Evolutionary conservation across 768 basidiomycete genomes (phyloP), one percentile per base, ranked within the genome.

Genomic region (Leccinum disarticulatum): DNA sequence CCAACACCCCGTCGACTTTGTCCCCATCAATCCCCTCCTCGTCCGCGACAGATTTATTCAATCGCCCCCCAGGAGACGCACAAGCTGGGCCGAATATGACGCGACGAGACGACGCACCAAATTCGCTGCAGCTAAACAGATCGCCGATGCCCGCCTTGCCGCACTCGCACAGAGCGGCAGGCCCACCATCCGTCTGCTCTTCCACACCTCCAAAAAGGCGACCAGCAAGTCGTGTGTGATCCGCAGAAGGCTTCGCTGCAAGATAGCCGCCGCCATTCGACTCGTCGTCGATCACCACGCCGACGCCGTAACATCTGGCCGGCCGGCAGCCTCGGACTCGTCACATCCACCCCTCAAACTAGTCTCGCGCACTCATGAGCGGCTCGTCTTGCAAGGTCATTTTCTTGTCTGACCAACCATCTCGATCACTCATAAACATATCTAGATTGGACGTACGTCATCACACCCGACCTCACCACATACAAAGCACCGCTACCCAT

Each of bases 391-490:
- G 15, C 54, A 62, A 68, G 71, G 73, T 73, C 31, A 31, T 11
- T 54, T 2, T 22, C 8, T 53, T 17, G 22, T 46, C 46, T 46
- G 2, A n/a, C 8, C 28, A n/a, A 19, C 11, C 4, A 27, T 27
- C 35, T 28, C n/a, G 15, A 8, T 51, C 27, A 0, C 58, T 66
- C 9, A 62, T 47, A 11, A 3, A 0, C 4, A 15, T 6, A 31
- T 25, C 4, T 25, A 73, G 73, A 53, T 36, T 73, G 73, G 72
- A 67, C 70, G 38, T 73, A 72, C 53, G 58, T 73, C 19, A 61
- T 71, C 25, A 25, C 62, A 15, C 73, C 73, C 19, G 43, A 55
- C 31, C 60, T 72, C 30, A n/a, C 63, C 52, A 50, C 64, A 2
- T 74, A 71, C 52, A 73, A 41, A 50, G 64, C 56, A 41, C 68